Conservation (phyloP, 1,284 basidiomycete species). For the Fomitopsis betulina region DNA sequence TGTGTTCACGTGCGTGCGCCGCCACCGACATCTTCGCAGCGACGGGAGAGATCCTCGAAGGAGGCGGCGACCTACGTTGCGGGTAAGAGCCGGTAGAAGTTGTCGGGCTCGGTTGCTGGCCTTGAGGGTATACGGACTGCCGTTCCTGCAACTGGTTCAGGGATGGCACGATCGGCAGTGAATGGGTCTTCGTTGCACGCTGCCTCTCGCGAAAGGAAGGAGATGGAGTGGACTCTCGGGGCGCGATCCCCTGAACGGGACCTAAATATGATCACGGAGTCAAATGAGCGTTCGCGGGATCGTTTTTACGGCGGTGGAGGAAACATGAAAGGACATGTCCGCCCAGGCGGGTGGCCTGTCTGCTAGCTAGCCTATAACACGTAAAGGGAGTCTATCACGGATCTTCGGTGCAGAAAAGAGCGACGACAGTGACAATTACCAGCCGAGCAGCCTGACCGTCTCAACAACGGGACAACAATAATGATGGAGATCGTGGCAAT, state of each 20-base stretch:
- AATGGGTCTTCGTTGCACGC: conserved; percentile 54
- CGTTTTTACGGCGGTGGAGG: background rate
- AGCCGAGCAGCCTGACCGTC: background rate
- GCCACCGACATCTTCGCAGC: conserved; percentile 38
- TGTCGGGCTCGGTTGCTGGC: conserved; percentile 51
- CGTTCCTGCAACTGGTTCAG: conserved; percentile 40
- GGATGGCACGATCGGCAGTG: conserved; percentile 56
- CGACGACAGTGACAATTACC: conserved; percentile 2
- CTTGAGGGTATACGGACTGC: conserved; percentile 26
- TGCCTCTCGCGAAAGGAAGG: conserved; percentile 58
- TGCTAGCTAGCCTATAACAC: conserved; percentile 10
- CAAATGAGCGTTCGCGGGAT: conserved; percentile 23
- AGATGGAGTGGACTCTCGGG: conserved; percentile 64
- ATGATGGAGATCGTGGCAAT: background rate
- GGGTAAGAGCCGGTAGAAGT: conserved; percentile 43
- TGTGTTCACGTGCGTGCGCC: conserved; percentile 27
- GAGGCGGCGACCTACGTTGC: conserved; percentile 36
- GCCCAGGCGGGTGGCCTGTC: background rate
- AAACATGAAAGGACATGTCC: background rate
- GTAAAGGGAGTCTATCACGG: conserved; percentile 15
- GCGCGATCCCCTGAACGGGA: conserved; percentile 41
- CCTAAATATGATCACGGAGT: conserved; percentile 19
- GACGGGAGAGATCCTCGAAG: conserved; percentile 33
- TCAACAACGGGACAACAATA: conserved; percentile 1
- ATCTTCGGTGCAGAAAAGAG: conserved; percentile 6